phyloP scores from a whole-genome alignment of 2,329 filamentous ascomycete species.

The Penicillium sp. region DNA sequence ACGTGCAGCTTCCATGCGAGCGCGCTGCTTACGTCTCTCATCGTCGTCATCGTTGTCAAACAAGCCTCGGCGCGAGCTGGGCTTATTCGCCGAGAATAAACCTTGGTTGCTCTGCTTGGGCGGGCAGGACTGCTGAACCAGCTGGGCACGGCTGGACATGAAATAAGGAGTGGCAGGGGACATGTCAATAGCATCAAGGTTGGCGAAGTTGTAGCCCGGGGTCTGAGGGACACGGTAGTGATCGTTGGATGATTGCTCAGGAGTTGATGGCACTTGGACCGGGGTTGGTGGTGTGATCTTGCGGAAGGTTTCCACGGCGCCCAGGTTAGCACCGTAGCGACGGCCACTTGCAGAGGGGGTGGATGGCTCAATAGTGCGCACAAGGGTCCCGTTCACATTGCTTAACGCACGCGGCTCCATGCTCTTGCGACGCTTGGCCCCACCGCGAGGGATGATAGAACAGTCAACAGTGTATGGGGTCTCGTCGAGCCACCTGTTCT shows the following conservation, averaged over 20 bases:
- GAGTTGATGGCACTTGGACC: conserved; percentile 17
- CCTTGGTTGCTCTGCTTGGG: conserved; percentile 50
- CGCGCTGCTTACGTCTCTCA: conserved; percentile 48
- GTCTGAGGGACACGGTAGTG: conserved; percentile 33
- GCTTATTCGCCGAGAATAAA: conserved; percentile 34
- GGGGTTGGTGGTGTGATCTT: conserved; percentile 34
- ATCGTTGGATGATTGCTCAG: conserved; percentile 10
- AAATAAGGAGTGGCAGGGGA: conserved; percentile 50
- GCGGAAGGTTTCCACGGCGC: conserved; percentile 34
- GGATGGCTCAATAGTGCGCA: conserved; percentile 36
- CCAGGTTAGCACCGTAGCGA: conserved; percentile 28
- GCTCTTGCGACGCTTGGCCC: conserved; percentile 70
- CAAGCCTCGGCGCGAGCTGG: conserved; percentile 2
- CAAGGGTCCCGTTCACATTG: conserved; percentile 65
- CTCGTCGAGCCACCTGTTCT: conserved; percentile 75
- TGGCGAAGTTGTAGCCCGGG: conserved; percentile 36
- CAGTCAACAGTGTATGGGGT: conserved; percentile 67
- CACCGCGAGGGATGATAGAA: conserved; percentile 65
- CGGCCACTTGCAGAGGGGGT: conserved; percentile 28
- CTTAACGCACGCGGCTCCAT: conserved; percentile 73
- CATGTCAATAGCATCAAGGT: conserved; percentile 40
- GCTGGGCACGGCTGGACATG: conserved; percentile 40
- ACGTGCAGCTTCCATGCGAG: conserved; percentile 67
- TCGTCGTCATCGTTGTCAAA: conserved; percentile 30
- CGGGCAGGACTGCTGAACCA: conserved; percentile 55